Conservation (phyloP, 2,329 filamentous ascomycete species). For the Microcyclosporella mali region DNA sequence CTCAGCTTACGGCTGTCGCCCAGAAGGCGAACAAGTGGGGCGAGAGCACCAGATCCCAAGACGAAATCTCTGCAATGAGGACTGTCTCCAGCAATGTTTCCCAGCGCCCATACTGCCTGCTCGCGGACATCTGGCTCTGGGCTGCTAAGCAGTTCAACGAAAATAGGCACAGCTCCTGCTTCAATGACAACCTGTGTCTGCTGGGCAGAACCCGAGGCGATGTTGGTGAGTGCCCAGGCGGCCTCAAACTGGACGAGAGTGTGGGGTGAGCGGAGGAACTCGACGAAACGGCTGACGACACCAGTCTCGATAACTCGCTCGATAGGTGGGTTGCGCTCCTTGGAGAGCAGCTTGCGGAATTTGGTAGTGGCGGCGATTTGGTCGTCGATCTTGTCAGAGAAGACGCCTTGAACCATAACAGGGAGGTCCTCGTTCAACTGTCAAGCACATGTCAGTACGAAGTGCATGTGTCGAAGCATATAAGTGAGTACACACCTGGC, state of each 20-base stretch:
- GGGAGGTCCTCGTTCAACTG: constrained; percentile 97
- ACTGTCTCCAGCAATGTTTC: constrained; percentile 98
- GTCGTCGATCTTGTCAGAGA: constrained; percentile 96
- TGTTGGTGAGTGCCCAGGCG: constrained; percentile 98
- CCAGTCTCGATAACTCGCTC: constrained; percentile 99
- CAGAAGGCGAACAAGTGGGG: constrained; percentile 80
- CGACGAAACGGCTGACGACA: constrained; percentile 93
- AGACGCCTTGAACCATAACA: constrained; percentile 95
- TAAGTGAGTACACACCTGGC: constrained; percentile 63
- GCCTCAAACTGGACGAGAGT: constrained; percentile 98
- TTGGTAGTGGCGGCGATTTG: constrained; percentile 98
- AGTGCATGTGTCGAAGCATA: background rate
- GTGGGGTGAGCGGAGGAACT: constrained; percentile 95
- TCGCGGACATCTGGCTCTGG: constrained; percentile 96
- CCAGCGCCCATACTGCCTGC: constrained; percentile 96
- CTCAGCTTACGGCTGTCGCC: constrained; percentile 97
- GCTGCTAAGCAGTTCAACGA: constrained; percentile 90
- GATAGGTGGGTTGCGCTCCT: constrained; percentile 98
- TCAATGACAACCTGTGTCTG: constrained; percentile 99
- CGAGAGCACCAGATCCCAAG: constrained; percentile 80
- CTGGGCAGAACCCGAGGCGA: constrained; percentile 91
- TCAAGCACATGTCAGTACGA: constrained; percentile 16
- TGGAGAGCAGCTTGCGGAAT: constrained; percentile 95
- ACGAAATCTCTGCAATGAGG: constrained; percentile 97
- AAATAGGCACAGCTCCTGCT: constrained; percentile 95